Evolutionary conservation across 257 asterid species (phyloP), one percentile per base, ranked within the genome.

Genomic region (Solanum chiquidenum): DNA sequence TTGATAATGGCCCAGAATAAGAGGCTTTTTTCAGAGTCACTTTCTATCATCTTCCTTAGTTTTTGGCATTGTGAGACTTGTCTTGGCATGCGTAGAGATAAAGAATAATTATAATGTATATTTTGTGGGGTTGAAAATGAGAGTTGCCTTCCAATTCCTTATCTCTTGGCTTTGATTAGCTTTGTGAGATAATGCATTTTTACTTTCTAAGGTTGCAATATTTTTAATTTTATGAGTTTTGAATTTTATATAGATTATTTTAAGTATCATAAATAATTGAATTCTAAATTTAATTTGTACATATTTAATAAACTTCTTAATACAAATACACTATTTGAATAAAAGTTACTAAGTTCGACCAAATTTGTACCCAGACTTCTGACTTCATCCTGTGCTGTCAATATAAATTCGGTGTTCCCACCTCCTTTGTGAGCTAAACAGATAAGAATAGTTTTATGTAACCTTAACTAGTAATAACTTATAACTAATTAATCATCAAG

Each of bases 1-100:
- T 87, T 91, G 88, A 90, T 92, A 76, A 77, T n/a, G 87, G 77
- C 86, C 72, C 35, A 62, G 52, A 68, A 42, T 71, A 66, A 37
- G 58, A 42, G 73, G 79, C 73, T 44, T 89, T 55, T 90, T 82
- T 88, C 88, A 82, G 38, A 27, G 88, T 90, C 91, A 82, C 90
- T 88, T 92, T 93, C 90, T 42, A 74, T 74, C 40, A 46, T 27
- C 83, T 83, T 62, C 33, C n/a, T 21, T 21, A 83, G 69, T 55
- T 62, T 86, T 91, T 91, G 91, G 90, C 87, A 83, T 71, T 85
- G 64, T 86, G 71, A 84, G 69, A 71, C 83, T 89, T 90, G 92
- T 87, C 88, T 77, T 87, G 86, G 86, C 87, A 84, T 87, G 89
- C 77, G 58, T 85, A 68, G 35, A 62, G 60, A 88, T 87, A 84